Percentiles rank a stretch among this genome's conserved stretches.
phyloP scores from a whole-genome alignment of 2,329 filamentous ascomycete genomes.

The Fusarium poae region DNA sequence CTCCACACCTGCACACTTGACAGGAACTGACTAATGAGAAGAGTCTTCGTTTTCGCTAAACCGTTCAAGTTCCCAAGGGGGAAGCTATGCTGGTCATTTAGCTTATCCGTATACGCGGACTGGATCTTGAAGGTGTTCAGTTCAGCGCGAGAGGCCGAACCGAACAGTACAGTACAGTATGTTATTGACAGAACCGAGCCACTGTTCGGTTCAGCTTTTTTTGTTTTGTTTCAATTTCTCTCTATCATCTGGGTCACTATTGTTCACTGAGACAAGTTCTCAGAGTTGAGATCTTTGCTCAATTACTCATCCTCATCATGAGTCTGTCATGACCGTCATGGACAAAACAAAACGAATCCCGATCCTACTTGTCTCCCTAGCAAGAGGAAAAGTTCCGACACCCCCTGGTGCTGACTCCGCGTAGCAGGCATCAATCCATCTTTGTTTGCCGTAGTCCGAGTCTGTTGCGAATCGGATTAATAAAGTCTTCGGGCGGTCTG shows the following conservation, averaged over 20 bases:
- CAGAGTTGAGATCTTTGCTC: not conserved
- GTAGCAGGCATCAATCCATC: constrained; percentile 14
- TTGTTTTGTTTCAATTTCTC: not conserved
- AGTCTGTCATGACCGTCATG: constrained; percentile 30
- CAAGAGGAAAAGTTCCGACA: constrained; percentile 5
- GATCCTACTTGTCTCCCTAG: not conserved
- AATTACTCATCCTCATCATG: constrained; percentile 8
- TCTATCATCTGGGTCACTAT: not conserved
- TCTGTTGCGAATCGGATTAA: constrained; percentile 14
- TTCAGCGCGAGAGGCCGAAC: constrained; percentile 31
- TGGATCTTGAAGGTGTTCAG: constrained; percentile 6
- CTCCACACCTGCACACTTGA: constrained; percentile 28
- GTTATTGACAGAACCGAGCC: constrained; percentile 24
- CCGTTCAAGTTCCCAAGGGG: not conserved
- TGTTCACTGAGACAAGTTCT: not conserved
- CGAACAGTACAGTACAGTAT: constrained; percentile 19
- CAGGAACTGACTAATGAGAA: constrained; percentile 30
- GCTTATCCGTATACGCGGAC: constrained; percentile 32
- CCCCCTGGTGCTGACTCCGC: constrained; percentile 29
- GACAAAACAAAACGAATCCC: constrained; percentile 18
- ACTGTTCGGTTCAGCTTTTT: not conserved
- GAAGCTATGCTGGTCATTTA: constrained; percentile 20
- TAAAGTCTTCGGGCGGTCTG: not conserved
- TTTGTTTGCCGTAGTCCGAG: constrained; percentile 38
- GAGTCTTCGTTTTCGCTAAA: constrained; percentile 19